These are phyloP conservation scores for Vaccinium macrocarpon DNA, from an alignment of 148 eudicot species.

Conservation along the genomic window DNA sequence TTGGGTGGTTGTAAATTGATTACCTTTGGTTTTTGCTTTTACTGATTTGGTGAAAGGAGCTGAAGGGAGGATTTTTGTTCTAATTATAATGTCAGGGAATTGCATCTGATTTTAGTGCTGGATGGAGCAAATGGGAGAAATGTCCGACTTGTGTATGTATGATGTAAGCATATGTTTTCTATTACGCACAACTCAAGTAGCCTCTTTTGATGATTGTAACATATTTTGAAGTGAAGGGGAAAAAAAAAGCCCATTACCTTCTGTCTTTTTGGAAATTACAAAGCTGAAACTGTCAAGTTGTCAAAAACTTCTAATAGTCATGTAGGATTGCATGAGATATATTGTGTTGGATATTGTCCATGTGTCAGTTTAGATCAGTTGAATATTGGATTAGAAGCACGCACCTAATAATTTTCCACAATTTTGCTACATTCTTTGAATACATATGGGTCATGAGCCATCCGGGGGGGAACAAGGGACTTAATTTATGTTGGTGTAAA, in stretches of 20 bases:
- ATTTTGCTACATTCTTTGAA: not conserved
- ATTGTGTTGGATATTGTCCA: not conserved
- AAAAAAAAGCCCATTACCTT: not conserved
- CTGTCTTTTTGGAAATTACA: not conserved
- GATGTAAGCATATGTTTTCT: slow-evolving; percentile 43
- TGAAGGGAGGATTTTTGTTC: slow-evolving; percentile 25
- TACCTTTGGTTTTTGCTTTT: slow-evolving; percentile 13
- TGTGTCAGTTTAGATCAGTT: not conserved
- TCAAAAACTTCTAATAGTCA: not conserved
- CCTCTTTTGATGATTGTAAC: not conserved
- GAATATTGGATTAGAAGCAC: not conserved
- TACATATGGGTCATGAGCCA: not conserved
- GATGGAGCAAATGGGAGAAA: slow-evolving; percentile 41
- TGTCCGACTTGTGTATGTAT: slow-evolving; percentile 57
- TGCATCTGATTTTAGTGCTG: slow-evolving; percentile 33
- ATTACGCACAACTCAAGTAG: not conserved
- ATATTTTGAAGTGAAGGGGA: not conserved
- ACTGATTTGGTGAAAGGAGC: slow-evolving; percentile 29
- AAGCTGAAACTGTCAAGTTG: not conserved
- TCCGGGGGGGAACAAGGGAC: not conserved
- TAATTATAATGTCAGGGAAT: slow-evolving; percentile 36
- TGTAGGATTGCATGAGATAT: not conserved
- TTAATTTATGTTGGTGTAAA: not conserved
- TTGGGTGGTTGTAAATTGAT: not conserved
- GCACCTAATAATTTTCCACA: not conserved